Evolutionary conservation across 441 rosid genomes (phyloP).

Genomic region (Euphorbia schlechtendalii): DNA sequence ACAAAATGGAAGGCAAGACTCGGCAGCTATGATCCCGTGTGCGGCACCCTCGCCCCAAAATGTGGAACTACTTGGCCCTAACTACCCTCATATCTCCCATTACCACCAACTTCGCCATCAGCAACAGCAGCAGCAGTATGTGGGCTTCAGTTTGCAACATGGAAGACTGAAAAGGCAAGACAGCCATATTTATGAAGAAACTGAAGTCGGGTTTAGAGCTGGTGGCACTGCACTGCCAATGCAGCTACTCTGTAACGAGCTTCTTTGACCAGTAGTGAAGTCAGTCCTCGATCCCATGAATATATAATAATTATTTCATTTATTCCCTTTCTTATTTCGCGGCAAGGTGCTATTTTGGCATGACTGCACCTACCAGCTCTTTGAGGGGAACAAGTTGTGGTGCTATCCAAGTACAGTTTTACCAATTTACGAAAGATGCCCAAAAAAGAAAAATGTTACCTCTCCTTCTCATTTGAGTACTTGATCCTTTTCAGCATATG

Average conservation of each 20-base stretch:
- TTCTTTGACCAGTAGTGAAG: constrained; percentile 17
- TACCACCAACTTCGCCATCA: constrained; percentile 53
- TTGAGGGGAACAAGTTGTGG: constrained; percentile 1
- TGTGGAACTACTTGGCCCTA: constrained; percentile 25
- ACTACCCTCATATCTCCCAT: constrained; percentile 34
- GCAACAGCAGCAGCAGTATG: constrained; percentile 44
- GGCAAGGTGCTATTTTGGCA: constrained; percentile 1
- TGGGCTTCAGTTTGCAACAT: constrained; percentile 29
- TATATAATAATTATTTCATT: constrained; percentile 19
- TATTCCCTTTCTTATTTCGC: constrained; percentile 7
- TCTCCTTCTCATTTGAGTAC: background rate
- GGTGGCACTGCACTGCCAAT: constrained; percentile 40
- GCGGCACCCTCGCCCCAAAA: constrained; percentile 25
- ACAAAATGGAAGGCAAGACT: constrained; percentile 42
- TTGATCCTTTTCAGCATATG: background rate
- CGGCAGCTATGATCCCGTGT: constrained; percentile 18
- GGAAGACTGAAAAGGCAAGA: constrained; percentile 43
- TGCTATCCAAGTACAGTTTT: background rate
- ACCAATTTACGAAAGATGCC: background rate
- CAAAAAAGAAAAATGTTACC: background rate
- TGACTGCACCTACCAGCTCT: background rate
- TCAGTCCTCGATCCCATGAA: background rate
- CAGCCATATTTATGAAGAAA: constrained; percentile 40
- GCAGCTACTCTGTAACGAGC: constrained; percentile 62
- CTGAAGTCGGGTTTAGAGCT: constrained; percentile 30